A percentile compares a stretch with the other conserved stretches of the same genome.
These are phyloP conservation scores for Ilyonectria robusta DNA, from an alignment of 2,329 filamentous ascomycete genomes.

Conservation along the genomic window DNA sequence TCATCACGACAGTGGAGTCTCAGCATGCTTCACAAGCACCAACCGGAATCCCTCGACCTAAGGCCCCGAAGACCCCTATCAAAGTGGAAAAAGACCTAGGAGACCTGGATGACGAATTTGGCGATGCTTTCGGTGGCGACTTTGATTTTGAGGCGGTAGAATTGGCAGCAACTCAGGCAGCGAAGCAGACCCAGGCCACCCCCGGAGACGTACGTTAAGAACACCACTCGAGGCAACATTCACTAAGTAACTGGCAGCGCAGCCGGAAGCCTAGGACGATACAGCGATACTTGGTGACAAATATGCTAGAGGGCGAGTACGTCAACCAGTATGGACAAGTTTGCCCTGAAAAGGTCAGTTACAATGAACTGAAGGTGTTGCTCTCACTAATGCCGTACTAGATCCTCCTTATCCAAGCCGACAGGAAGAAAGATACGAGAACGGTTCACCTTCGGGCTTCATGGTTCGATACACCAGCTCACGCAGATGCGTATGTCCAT, in stretches of 20 bases:
- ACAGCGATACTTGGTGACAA: constrained; percentile 87
- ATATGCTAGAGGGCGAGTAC: constrained; percentile 79
- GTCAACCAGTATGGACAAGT: constrained; percentile 71
- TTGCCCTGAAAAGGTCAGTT: constrained; percentile 79
- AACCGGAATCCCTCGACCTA: constrained; percentile 13
- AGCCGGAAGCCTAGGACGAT: constrained; percentile 79
- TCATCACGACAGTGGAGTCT: constrained; percentile 41
- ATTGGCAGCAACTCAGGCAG: constrained; percentile 79
- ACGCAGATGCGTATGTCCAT: constrained; percentile 84
- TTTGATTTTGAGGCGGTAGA: constrained; percentile 85
- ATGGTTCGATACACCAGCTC: constrained; percentile 87
- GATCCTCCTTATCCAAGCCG: constrained; percentile 87
- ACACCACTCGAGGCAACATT: constrained; percentile 47
- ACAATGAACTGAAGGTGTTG: no score
- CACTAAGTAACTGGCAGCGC: constrained; percentile 79
- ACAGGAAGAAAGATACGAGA: constrained; percentile 75
- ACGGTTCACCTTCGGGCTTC: constrained; percentile 85
- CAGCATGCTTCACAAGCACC: constrained; percentile 37
- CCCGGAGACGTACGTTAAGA: constrained; percentile 56
- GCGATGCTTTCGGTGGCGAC: constrained; percentile 73
- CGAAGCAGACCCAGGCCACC: constrained; percentile 48
- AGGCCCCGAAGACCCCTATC: not conserved
- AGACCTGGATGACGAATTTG: constrained; percentile 53
- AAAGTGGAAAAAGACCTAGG: constrained; percentile 20
- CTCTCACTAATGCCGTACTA: constrained; percentile 54